These are phyloP conservation scores for Mycosphaerella sp. DNA, from an alignment of 2,329 filamentous ascomycete species.

Conservation along the genomic window DNA sequence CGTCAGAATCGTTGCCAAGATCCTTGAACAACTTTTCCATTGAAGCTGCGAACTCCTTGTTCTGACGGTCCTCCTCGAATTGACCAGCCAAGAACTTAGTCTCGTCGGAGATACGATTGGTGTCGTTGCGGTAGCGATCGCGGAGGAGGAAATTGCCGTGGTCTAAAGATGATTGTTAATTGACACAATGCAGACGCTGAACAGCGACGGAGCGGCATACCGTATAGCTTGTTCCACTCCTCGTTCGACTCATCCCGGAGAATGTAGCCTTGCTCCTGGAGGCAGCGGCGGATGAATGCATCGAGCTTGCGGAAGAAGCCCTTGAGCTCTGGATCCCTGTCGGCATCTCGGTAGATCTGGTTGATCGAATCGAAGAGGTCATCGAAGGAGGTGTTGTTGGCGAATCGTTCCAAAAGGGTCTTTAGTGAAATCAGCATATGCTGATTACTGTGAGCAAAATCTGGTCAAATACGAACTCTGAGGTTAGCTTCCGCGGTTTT, in stretches of 20 bases:
- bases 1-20: slow-evolving; percentile 78
- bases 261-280: slow-evolving; percentile 87
- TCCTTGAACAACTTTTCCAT: slow-evolving; percentile 82
- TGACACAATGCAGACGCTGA: too few species aligned
- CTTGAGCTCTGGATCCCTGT: slow-evolving; percentile 78
- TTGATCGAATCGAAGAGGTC: slow-evolving; percentile 81
- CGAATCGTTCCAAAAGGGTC: slow-evolving; percentile 88
- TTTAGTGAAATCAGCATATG: slow-evolving; percentile 51
- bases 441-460: slow-evolving; percentile 34
- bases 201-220: not conserved
- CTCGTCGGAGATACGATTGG: slow-evolving; percentile 80
- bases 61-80: slow-evolving; percentile 82
- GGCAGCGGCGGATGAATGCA: slow-evolving; percentile 69
- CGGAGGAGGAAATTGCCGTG: slow-evolving; percentile 79
- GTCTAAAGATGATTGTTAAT: slow-evolving; percentile 44
- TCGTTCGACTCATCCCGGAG: slow-evolving; percentile 71
- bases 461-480: slow-evolving; percentile 52
- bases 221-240: slow-evolving; percentile 76
- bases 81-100: slow-evolving; percentile 83
- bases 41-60: slow-evolving; percentile 69
- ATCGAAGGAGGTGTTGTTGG: slow-evolving; percentile 84
- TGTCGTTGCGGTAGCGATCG: slow-evolving; percentile 80
- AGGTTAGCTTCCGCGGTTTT: slow-evolving; percentile 70
- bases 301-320: slow-evolving; percentile 81
- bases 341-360: slow-evolving; percentile 78